Percentiles rank a stretch among this genome's conserved stretches.
Conservation (phyloP, 225 moss, liverwort and hornwort genomes). For the Marchantia paleacea region DNA sequence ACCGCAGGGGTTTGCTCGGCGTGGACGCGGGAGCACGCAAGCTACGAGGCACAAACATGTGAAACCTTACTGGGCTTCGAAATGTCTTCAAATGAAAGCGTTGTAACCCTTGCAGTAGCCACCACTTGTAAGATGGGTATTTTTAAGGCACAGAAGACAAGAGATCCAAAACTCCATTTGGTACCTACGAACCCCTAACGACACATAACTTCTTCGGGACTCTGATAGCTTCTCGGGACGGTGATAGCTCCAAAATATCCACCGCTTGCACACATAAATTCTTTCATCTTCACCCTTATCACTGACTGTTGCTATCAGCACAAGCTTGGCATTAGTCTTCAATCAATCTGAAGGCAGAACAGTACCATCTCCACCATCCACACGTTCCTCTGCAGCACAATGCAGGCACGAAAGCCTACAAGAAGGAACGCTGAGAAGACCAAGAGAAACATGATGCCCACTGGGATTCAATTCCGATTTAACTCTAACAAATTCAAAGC, state of each 20-base stretch:
- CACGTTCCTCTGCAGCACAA: constrained; percentile 5
- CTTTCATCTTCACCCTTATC: too few species aligned
- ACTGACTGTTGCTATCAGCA: neutral
- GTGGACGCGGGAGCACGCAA: constrained; percentile 10
- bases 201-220: neutral
- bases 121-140: neutral
- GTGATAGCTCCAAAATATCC: too few species aligned
- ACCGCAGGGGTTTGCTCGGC: neutral
- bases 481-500: too few species aligned
- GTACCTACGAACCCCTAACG: neutral
- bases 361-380: neutral
- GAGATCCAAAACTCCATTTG: too few species aligned
- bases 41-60: constrained; percentile 28
- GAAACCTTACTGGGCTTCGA: neutral
- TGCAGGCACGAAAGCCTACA: constrained; percentile 8
- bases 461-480: neutral
- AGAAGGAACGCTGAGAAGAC: constrained; percentile 1
- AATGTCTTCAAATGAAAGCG: neutral
- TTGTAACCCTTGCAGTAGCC: neutral
- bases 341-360: neutral
- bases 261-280: too few species aligned
- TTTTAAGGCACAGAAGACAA: too few species aligned
- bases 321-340: neutral
- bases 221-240: too few species aligned
- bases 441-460: neutral